Conservation (phyloP, 805 yeast species). For the Cyberlindnera xylosilytica region DNA sequence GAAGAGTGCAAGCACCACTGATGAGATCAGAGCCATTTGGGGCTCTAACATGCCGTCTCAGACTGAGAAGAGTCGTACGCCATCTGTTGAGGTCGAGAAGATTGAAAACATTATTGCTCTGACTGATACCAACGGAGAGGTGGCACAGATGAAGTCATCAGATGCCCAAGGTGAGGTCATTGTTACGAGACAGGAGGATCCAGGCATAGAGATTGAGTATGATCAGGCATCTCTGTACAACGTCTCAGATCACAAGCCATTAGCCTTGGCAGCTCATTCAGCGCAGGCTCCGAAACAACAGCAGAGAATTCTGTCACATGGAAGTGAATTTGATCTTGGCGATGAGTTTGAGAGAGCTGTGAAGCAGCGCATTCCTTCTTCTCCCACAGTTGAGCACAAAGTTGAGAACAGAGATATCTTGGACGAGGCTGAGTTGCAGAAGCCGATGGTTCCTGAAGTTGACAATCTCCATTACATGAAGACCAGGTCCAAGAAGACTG, state of each 20-base stretch:
- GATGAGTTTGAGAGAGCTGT: slow-evolving; percentile 23
- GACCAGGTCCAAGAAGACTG: slow-evolving; percentile 10
- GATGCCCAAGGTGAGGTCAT: slow-evolving; percentile 19
- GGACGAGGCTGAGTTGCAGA: slow-evolving; percentile 10
- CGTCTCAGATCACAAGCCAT: slow-evolving; percentile 6
- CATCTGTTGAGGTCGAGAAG: slow-evolving; percentile 17
- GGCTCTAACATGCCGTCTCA: slow-evolving; percentile 14
- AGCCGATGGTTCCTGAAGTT: slow-evolving; percentile 15
- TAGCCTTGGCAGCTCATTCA: too few relatives aligned
- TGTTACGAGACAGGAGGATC: slow-evolving; percentile 18
- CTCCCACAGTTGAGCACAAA: too few relatives aligned
- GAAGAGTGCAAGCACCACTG: not conserved
- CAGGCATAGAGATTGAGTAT: slow-evolving; percentile 24
- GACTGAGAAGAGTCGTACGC: slow-evolving; percentile 2
- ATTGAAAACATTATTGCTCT: slow-evolving; percentile 17
- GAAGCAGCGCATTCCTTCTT: slow-evolving; percentile 3
- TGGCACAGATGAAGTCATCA: slow-evolving; percentile 18
- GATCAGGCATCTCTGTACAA: slow-evolving; percentile 10
- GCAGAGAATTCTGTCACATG: slow-evolving; percentile 10
- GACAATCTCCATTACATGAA: slow-evolving; percentile 12
- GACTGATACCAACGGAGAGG: slow-evolving; percentile 10
- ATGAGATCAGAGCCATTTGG: slow-evolving; percentile 23
- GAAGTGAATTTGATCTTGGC: slow-evolving; percentile 17
- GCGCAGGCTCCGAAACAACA: too few relatives aligned
- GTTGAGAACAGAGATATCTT: slow-evolving; percentile 4